Evolutionary conservation across 805 yeast species (phyloP).

Genomic region (Candida insectorum): DNA sequence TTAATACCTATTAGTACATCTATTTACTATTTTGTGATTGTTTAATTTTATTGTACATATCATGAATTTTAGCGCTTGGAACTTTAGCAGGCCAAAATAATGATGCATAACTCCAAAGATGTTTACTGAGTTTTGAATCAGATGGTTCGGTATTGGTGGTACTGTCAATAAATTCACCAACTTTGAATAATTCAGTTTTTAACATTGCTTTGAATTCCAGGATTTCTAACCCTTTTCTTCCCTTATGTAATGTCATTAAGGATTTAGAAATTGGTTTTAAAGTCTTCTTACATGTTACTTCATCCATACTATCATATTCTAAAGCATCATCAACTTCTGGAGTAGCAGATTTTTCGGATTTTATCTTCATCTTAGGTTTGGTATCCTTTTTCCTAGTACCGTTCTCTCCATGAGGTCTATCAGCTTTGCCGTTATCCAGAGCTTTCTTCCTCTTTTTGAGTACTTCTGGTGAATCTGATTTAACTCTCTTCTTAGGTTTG

Average conservation of each 20-base stretch:
- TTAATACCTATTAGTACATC: too few relatives aligned
- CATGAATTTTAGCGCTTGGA: constrained; percentile 66
- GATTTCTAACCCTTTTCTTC: constrained; percentile 69
- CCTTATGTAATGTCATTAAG: constrained; percentile 62
- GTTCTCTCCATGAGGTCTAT: constrained; percentile 6
- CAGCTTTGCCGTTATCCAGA: constrained; percentile 1
- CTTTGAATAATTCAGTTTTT: constrained; percentile 61
- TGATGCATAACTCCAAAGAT: constrained; percentile 81
- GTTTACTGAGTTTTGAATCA: constrained; percentile 48
- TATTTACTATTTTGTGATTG: constrained; percentile 1
- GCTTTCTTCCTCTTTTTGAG: constrained; percentile 4
- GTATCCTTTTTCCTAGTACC: constrained; percentile 11
- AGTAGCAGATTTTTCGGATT: constrained; percentile 8
- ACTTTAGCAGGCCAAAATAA: constrained; percentile 86
- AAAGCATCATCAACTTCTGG: constrained; percentile 30
- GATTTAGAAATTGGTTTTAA: constrained; percentile 69
- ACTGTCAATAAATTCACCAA: constrained; percentile 63
- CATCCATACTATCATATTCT: constrained; percentile 80
- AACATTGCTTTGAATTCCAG: constrained; percentile 74
- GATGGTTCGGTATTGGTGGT: constrained; percentile 15
- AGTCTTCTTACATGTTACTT: constrained; percentile 55
- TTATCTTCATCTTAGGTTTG: constrained; percentile 8
- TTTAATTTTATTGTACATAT: constrained; percentile 67
- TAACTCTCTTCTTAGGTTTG: constrained; percentile 8
- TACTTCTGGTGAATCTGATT: constrained; percentile 9